Evolutionary conservation across 2,329 filamentous ascomycete genomes (phyloP).

Genomic region (Cryphonectria parasitica): DNA sequence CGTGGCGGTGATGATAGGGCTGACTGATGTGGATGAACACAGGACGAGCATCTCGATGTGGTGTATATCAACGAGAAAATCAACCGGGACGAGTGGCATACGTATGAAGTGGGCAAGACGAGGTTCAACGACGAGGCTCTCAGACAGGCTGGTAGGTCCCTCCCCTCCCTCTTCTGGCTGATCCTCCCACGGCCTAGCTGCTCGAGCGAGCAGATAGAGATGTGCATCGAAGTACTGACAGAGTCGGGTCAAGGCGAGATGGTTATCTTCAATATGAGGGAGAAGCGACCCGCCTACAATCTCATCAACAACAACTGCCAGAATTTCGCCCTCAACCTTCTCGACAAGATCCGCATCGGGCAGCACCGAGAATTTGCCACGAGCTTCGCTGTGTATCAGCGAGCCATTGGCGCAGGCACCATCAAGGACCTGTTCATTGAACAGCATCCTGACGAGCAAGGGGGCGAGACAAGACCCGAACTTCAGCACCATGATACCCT

Average conservation of each 20-base stretch:
- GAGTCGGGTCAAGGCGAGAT: slow-evolving; percentile 47
- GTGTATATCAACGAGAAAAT: slow-evolving; percentile 59
- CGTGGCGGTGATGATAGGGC: background rate
- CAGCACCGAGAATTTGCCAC: slow-evolving; percentile 56
- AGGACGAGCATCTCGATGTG: slow-evolving; percentile 59
- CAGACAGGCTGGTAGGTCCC: slow-evolving; percentile 48
- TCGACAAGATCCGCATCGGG: slow-evolving; percentile 58
- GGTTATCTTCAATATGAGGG: slow-evolving; percentile 56
- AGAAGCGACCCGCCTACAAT: slow-evolving; percentile 55
- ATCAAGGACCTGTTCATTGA: slow-evolving; percentile 56
- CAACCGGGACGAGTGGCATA: slow-evolving; percentile 52
- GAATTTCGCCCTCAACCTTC: slow-evolving; percentile 56
- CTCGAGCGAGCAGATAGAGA: background rate
- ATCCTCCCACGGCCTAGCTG: background rate
- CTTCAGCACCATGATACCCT: slow-evolving; percentile 45
- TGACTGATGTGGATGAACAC: background rate
- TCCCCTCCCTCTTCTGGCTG: background rate
- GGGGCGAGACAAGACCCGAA: slow-evolving; percentile 32
- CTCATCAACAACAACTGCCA: slow-evolving; percentile 65
- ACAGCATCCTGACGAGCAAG: slow-evolving; percentile 37
- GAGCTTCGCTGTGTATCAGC: slow-evolving; percentile 56
- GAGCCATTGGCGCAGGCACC: slow-evolving; percentile 52
- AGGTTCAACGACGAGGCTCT: slow-evolving; percentile 59
- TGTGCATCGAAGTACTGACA: background rate
- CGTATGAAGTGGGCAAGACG: slow-evolving; percentile 56